phyloP scores from a whole-genome alignment of 768 basidiomycete species.

The Calvatia gigantea region DNA sequence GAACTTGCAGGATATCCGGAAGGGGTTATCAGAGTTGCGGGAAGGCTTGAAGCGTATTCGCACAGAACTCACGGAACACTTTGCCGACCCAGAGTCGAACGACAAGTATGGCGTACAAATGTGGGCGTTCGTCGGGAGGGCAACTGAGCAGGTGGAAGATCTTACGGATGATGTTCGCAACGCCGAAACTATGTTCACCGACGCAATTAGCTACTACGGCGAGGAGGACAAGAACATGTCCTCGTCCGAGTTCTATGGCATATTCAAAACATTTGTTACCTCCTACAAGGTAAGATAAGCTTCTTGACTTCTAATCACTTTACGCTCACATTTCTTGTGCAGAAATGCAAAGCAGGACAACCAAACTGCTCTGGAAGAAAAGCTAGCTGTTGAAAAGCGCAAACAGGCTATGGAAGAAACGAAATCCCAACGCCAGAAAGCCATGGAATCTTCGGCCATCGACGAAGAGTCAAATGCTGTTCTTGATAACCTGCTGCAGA shows the following conservation, averaged over 20 bases:
- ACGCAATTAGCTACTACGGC: slow-evolving; percentile 88
- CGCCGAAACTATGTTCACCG: slow-evolving; percentile 79
- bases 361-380: slow-evolving; percentile 69
- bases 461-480: slow-evolving; percentile 54
- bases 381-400: slow-evolving; percentile 61
- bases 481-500: slow-evolving; percentile 69
- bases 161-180: slow-evolving; percentile 83
- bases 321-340: not conserved
- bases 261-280: slow-evolving; percentile 96
- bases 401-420: slow-evolving; percentile 63
- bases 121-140: slow-evolving; percentile 84
- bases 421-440: slow-evolving; percentile 52
- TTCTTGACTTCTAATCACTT: not conserved
- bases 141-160: slow-evolving; percentile 73
- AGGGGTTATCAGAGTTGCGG: slow-evolving; percentile 67
- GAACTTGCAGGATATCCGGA: slow-evolving; percentile 82
- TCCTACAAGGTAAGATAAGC: slow-evolving; percentile 70
- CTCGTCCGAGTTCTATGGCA: slow-evolving; percentile 91
- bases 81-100: slow-evolving; percentile 61
- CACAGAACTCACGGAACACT: slow-evolving; percentile 77
- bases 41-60: slow-evolving; percentile 78
- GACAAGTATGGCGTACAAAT: slow-evolving; percentile 89
- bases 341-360: slow-evolving; percentile 93
- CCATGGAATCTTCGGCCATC: slow-evolving; percentile 30
- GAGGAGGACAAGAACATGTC: slow-evolving; percentile 88